These are phyloP conservation scores for Gautieria morchelliformis DNA, from an alignment of 768 basidiomycete genomes.

Conservation along the genomic window DNA sequence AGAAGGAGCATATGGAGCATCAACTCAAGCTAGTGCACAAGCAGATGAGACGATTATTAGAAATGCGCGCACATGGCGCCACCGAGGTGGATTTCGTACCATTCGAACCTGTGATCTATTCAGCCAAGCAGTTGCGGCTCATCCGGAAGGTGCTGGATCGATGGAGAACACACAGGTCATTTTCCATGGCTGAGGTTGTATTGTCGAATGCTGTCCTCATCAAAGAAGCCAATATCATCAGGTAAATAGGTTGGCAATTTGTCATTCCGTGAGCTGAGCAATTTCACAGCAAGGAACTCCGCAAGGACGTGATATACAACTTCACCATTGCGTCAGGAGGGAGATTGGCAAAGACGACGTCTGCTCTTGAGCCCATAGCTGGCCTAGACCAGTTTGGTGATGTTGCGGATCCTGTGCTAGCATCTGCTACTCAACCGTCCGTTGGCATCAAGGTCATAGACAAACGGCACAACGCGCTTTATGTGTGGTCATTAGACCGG, in stretches of 20 bases:
- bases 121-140: conserved; percentile 70
- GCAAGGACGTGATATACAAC: conserved; percentile 84
- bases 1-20: conserved; percentile 90
- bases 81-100: conserved; percentile 47
- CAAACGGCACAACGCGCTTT: conserved; percentile 76
- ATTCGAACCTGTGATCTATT: conserved; percentile 77
- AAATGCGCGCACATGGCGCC: conserved; percentile 72
- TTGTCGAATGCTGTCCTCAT: conserved; percentile 76
- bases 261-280: neutral
- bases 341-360: conserved; percentile 65
- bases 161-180: conserved; percentile 79
- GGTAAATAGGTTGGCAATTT: conserved; percentile 33
- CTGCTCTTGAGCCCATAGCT: conserved; percentile 77
- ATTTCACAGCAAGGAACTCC: conserved; percentile 63
- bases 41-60: conserved; percentile 75
- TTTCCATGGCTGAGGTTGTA: conserved; percentile 88
- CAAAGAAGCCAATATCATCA: conserved; percentile 93
- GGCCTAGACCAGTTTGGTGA: conserved; percentile 90
- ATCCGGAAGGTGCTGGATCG: conserved; percentile 75
- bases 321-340: conserved; percentile 85
- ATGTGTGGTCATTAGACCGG: conserved; percentile 84
- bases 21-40: conserved; percentile 71
- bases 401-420: conserved; percentile 73
- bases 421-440: conserved; percentile 67
- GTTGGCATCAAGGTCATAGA: conserved; percentile 90